Evolutionary conservation across 305 asterid genomes (phyloP).

Genomic region (Fraxinus platypoda): DNA sequence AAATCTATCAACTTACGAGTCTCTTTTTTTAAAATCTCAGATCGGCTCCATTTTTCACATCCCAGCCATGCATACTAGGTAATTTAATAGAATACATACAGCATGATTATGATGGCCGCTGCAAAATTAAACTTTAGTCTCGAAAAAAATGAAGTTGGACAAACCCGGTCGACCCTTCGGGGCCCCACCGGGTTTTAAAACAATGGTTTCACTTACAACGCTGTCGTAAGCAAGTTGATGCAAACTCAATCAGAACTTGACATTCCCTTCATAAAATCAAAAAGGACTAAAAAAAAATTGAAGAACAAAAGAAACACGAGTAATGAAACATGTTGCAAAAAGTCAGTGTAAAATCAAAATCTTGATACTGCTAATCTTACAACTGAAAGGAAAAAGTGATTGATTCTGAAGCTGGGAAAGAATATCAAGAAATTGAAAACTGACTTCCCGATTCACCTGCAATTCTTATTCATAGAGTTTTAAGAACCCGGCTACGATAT

Average conservation of each 20-base stretch:
- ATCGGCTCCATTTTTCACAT: neutral
- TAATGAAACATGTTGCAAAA: neutral
- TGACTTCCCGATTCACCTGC: conserved; percentile 4
- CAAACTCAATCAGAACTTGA: neutral
- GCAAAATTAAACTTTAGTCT: neutral
- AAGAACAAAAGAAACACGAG: neutral
- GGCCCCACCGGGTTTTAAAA: neutral
- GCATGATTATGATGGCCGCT: neutral
- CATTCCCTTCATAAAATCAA: neutral
- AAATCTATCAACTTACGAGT: neutral
- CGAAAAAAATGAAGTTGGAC: neutral
- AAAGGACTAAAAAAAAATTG: neutral
- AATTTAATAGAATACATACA: neutral
- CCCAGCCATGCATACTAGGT: neutral
- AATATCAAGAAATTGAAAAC: neutral
- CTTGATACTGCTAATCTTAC: neutral
- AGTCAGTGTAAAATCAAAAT: neutral
- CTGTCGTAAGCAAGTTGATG: neutral
- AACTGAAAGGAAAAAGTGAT: neutral
- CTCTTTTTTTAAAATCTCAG: neutral
- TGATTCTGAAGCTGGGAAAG: neutral
- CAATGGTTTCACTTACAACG: neutral
- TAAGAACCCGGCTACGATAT: conserved; percentile 12
- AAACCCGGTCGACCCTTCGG: neutral
- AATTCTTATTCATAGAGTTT: conserved; percentile 21